Conservation (phyloP, 1,284 basidiomycete genomes). For the Puccinia polysora region DNA sequence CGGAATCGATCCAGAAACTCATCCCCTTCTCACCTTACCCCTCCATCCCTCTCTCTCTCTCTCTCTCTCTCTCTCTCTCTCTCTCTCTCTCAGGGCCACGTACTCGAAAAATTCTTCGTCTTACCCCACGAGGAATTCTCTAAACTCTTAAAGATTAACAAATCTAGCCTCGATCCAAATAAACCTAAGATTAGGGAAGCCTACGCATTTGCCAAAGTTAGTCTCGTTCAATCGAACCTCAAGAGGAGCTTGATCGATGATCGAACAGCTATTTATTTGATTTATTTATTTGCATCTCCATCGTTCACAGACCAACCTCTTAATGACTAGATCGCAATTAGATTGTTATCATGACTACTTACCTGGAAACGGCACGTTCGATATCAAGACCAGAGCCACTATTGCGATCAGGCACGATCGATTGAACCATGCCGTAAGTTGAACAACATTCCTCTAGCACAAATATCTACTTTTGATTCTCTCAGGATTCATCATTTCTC, state of each 20-base stretch:
- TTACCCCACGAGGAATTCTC: constrained; percentile 32
- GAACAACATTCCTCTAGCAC: not conserved
- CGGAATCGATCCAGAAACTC: constrained; percentile 42
- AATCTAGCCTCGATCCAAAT: constrained; percentile 48
- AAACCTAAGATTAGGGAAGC: constrained; percentile 61
- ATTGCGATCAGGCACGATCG: constrained; percentile 78
- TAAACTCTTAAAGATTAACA: constrained; percentile 25
- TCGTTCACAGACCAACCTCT: constrained; percentile 61
- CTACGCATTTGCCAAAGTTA: constrained; percentile 74
- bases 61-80: not conserved
- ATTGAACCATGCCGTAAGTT: constrained; percentile 71
- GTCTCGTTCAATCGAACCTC: too few relatives aligned
- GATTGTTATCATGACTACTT: constrained; percentile 77
- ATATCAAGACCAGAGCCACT: constrained; percentile 89
- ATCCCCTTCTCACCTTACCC: constrained; percentile 2
- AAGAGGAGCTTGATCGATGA: not conserved
- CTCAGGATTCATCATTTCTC: not conserved
- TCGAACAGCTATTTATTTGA: not conserved
- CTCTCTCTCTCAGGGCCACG: constrained; percentile 12
- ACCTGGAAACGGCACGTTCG: constrained; percentile 85
- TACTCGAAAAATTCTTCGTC: constrained; percentile 52
- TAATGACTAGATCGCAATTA: constrained; percentile 91
- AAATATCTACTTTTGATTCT: too few relatives aligned
- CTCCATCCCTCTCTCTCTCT: constrained; percentile 14
- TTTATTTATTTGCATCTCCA: not conserved